phyloP scores from a whole-genome alignment of 2,329 filamentous ascomycete species.

The Cordyceps pruinosa region DNA sequence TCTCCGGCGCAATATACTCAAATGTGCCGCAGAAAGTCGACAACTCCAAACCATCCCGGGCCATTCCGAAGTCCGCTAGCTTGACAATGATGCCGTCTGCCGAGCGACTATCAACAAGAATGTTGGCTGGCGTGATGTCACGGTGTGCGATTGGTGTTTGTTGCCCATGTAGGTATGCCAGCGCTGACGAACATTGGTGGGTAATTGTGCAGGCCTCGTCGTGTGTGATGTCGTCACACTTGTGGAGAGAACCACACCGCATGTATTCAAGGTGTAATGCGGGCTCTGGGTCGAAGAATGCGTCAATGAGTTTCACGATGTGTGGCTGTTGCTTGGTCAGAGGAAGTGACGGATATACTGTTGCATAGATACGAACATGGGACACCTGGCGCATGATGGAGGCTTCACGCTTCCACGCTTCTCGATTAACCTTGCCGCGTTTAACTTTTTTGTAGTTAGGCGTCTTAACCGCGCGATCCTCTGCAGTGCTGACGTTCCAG shows the following conservation, averaged over 20 bases:
- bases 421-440: not conserved
- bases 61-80: not conserved
- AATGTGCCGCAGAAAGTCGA: slow-evolving; percentile 84
- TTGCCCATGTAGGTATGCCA: slow-evolving; percentile 15
- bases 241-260: not conserved
- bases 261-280: not conserved
- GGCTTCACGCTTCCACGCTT: not conserved
- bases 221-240: slow-evolving; percentile 10
- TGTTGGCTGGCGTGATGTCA: slow-evolving; percentile 87
- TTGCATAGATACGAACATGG: not conserved
- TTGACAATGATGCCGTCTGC: slow-evolving; percentile 54
- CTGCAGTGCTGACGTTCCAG: not conserved
- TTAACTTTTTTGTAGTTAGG: not conserved
- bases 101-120: slow-evolving; percentile 59
- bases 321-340: not conserved
- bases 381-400: not conserved
- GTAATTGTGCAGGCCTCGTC: slow-evolving; percentile 14
- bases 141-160: slow-evolving; percentile 65
- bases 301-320: not conserved
- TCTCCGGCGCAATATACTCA: slow-evolving; percentile 84
- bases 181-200: slow-evolving; percentile 15
- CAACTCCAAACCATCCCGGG: slow-evolving; percentile 88
- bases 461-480: not conserved
- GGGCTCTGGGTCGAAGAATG: not conserved
- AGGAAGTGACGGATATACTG: not conserved